phyloP scores from a whole-genome alignment of 1,284 basidiomycete genomes.

The Waitea zeae region DNA sequence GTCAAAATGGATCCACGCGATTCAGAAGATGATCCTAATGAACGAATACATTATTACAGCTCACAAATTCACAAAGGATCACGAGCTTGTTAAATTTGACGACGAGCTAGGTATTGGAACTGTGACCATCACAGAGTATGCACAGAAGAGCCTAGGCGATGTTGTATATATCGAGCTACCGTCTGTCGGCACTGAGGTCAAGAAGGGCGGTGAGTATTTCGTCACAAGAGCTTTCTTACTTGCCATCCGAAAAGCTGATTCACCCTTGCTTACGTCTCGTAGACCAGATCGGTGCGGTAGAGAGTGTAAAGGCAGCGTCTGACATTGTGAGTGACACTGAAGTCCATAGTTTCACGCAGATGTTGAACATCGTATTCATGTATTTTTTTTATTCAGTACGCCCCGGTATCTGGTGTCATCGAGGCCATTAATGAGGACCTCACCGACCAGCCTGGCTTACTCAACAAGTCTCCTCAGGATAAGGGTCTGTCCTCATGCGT shows the following conservation, averaged over 20 bases:
- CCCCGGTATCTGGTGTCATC: constrained; percentile 79
- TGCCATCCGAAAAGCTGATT: background rate
- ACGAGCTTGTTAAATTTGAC: constrained; percentile 83
- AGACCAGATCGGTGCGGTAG: constrained; percentile 92
- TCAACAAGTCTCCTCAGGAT: constrained; percentile 83
- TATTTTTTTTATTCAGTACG: constrained; percentile 38
- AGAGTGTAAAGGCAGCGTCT: constrained; percentile 96
- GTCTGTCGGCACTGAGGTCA: constrained; percentile 45
- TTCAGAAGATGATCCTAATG: background rate
- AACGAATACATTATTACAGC: constrained; percentile 24
- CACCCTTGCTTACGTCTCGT: too few relatives aligned
- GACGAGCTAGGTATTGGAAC: constrained; percentile 66
- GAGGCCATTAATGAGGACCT: constrained; percentile 69
- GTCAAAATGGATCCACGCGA: constrained; percentile 7
- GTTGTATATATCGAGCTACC: constrained; percentile 97
- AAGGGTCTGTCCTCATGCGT: constrained; percentile 34
- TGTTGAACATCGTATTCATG: constrained; percentile 1
- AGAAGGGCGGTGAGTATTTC: constrained; percentile 57
- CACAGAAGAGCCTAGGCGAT: constrained; percentile 86
- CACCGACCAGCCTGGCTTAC: constrained; percentile 52
- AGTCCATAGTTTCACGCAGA: background rate
- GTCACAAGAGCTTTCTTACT: background rate
- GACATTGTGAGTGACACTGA: constrained; percentile 49
- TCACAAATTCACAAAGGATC: constrained; percentile 75
- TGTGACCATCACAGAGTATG: constrained; percentile 87